Conservation (phyloP, 2,329 filamentous ascomycete species). For the Aspergillus fijiensis region DNA sequence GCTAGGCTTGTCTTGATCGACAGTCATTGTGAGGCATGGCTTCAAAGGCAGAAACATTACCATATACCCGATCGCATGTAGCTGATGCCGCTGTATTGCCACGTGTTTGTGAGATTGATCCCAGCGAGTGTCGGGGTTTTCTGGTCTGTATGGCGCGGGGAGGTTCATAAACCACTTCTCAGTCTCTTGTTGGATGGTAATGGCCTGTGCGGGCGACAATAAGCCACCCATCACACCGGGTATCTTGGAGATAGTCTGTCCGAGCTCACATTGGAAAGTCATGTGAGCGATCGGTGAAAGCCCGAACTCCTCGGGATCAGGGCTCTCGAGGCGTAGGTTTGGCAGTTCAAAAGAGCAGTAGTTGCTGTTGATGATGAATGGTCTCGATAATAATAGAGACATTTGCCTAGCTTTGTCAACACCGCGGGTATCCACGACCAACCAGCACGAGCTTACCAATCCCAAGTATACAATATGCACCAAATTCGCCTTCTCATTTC, state of each 20-base stretch:
- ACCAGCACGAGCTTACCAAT: slow-evolving; percentile 40
- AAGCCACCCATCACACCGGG: slow-evolving; percentile 15
- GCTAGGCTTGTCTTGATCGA: slow-evolving; percentile 25
- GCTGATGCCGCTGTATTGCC: slow-evolving; percentile 47
- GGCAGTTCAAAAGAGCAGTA: slow-evolving; percentile 43
- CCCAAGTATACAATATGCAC: slow-evolving; percentile 50
- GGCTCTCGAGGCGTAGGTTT: slow-evolving; percentile 37
- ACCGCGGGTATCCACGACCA: neutral
- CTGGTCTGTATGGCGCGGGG: slow-evolving; percentile 42
- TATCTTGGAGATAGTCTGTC: slow-evolving; percentile 28
- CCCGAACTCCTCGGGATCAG: slow-evolving; percentile 32
- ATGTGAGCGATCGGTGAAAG: slow-evolving; percentile 49
- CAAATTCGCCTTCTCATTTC: slow-evolving; percentile 51
- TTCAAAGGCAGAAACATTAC: slow-evolving; percentile 50
- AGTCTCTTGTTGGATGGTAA: slow-evolving; percentile 35
- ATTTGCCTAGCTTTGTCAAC: slow-evolving; percentile 37
- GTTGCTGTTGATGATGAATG: slow-evolving; percentile 46
- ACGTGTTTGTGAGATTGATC: slow-evolving; percentile 47
- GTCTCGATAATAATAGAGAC: slow-evolving; percentile 45
- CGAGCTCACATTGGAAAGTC: slow-evolving; percentile 42
- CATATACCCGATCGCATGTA: slow-evolving; percentile 48
- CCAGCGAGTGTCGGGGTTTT: slow-evolving; percentile 43
- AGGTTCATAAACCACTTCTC: slow-evolving; percentile 48
- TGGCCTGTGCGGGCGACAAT: slow-evolving; percentile 19
- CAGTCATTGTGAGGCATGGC: slow-evolving; percentile 44